Base-by-base conservation (phyloP, 208 protist genomes). In the Acanthamoeba sp. region DNA sequence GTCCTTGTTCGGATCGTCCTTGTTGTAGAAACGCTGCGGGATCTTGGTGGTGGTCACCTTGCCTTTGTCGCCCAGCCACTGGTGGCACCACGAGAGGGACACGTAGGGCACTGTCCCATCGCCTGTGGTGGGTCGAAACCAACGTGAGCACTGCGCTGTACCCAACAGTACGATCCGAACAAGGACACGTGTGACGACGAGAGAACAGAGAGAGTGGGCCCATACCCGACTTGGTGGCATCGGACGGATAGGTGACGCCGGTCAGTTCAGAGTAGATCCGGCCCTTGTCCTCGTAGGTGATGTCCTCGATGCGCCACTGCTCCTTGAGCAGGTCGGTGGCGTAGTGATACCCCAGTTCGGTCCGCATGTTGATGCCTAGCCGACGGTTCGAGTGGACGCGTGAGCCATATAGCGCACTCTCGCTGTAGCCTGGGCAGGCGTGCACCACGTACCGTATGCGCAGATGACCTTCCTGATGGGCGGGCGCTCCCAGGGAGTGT, bases 301-400 rank as follows among this genome's bases (percentile, higher is more conserved):
- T 38, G 48, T 88, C 78, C 27, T 64, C 45, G 9, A 88, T 88
- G 42, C 50, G 40, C 78, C 78, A 88, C n/a, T 52, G 40, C 42
- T 62, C 78, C 27, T 32, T 9, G 10, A 59, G 14, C 40, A 62
- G 27, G 24, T 62, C 78, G 22, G 40, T 88, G 14, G 40, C 10
- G n/a, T 62, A 88, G 27, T 52, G 40, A 45, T 88, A 88, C 14
- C 78, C 50, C n/a, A 88, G 42, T 36, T 88, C 48, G n/a, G 78
- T 88, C 16, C 78, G 76, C 45, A 85, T 45, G 76, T 85, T 50
- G 76, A 85, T 78, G n/a, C 66, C 52, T 59, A n/a, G n/a, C n/a
- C n/a, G n/a, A n/a, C n/a, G n/a, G n/a, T n/a, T n/a, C n/a, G n/a
- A n/a, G n/a, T n/a, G n/a, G n/a, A n/a, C n/a, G n/a, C n/a, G n/a